Percentiles rank a stretch among this genome's conserved stretches.
Evolutionary conservation across 129 eudicot genomes (phyloP).

Genomic region (Tagetes patula): DNA sequence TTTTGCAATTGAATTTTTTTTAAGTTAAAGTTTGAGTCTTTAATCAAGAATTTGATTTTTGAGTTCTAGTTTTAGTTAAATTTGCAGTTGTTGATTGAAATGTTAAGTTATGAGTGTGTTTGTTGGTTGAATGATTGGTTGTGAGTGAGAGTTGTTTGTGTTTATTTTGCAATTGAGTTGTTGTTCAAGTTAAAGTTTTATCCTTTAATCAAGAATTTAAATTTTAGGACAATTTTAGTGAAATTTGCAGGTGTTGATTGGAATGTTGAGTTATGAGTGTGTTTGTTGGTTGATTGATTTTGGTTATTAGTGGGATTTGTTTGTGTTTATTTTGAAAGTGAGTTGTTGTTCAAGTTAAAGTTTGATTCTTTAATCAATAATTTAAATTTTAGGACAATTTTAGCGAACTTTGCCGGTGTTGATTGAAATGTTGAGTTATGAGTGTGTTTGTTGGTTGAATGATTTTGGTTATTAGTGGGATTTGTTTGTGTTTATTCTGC

Average conservation of each 20-base stretch:
- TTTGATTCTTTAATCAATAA: slow-evolving; percentile 10
- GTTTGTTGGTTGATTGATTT: not conserved
- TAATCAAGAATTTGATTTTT: not conserved
- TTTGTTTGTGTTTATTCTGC: too few relatives aligned
- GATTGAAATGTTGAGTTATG: too few relatives aligned
- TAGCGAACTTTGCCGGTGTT: too few relatives aligned
- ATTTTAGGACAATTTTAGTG: not conserved
- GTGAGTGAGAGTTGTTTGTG: not conserved
- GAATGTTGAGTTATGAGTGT: not conserved
- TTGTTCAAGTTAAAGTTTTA: not conserved
- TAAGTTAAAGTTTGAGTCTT: slow-evolving; percentile 12
- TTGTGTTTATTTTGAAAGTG: not conserved
- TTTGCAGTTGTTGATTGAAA: too few relatives aligned
- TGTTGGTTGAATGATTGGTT: not conserved
- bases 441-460: not conserved
- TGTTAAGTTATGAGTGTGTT: not conserved
- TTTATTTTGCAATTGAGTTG: not conserved
- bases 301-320: not conserved
- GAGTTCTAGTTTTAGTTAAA: too few relatives aligned
- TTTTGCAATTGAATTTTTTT: not conserved
- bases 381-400: not conserved
- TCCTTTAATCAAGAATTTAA: not conserved
- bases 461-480: not conserved
- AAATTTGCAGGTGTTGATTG: too few relatives aligned
- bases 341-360: not conserved